Base-by-base conservation (phyloP, 106 monocot genomes). In the Platanthera guangdongensis region DNA sequence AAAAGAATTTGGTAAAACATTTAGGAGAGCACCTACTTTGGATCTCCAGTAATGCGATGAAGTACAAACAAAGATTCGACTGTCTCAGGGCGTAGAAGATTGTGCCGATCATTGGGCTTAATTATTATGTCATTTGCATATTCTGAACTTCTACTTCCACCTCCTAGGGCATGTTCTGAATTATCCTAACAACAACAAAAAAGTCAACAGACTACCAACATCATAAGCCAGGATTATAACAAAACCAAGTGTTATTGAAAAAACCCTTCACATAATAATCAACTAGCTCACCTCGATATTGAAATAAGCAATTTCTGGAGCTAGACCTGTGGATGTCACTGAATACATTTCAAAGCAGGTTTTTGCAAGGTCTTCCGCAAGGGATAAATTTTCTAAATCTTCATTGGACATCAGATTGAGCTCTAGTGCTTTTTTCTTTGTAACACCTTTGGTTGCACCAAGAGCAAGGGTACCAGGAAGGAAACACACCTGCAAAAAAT, bases 251-350 rank as follows among this genome's bases (percentile, higher is more conserved):
- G 47, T 47, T 47, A 47, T 13, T 39, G 11, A n/a, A 55, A 53
- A 32, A 6, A 22, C 4, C 65, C 25, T 65, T 11, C 65, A 8
- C 25, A 4, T 32, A 25, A 65, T 65, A 25, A 2, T 65, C 32
- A 39, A 63, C 21, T 18, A 65, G 1, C 80, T 80, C 46, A 96
- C 95, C 93, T 96, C 87, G 52, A 83, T 73, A 72, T 83, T 83
- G 76, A 96, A 96, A 71, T 96, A 91, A 73, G 79, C 88, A 77
- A 96, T 96, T 86, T 96, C 95, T 71, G 95, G 90, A 76, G 95
- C 90, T 72, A 95, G 90, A 15, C 92, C 95, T 69, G 95, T 95
- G 48, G 95, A 90, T 21, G 92, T 95, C 9, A 92, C 95, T 7
- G 84, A 59, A 79, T 96, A 93, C 86, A 93, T 90, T 76, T 96